These are phyloP conservation scores for Moricandia moricandioides DNA, from an alignment of 345 rosid genomes.

Conservation along the genomic window DNA sequence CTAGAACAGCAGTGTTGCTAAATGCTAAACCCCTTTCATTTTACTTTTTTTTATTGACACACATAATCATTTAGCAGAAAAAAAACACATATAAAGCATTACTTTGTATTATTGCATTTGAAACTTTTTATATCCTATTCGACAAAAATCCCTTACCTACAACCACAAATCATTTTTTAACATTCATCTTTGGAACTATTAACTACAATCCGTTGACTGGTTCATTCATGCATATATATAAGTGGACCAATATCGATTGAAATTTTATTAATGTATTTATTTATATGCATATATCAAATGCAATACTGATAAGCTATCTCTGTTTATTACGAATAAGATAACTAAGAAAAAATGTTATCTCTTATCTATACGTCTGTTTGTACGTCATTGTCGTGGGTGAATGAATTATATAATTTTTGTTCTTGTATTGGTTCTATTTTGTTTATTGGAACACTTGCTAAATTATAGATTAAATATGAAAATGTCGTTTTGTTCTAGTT, in stretches of 20 bases:
- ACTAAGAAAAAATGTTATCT: neutral
- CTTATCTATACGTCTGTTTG: neutral
- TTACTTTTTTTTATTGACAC: too few species aligned
- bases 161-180: neutral
- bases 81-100: too few species aligned
- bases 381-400: neutral
- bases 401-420: neutral
- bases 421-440: neutral
- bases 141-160: too few species aligned
- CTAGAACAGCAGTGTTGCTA: too few species aligned
- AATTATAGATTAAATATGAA: neutral
- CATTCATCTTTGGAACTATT: neutral
- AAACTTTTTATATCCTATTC: too few species aligned
- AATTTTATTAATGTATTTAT: neutral
- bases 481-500: slow-evolving; percentile 1
- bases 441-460: neutral
- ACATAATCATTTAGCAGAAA: too few species aligned
- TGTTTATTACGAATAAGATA: slow-evolving; percentile 6
- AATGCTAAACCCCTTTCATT: too few species aligned
- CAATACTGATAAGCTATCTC: slow-evolving; percentile 22
- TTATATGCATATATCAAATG: neutral
- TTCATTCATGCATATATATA: neutral
- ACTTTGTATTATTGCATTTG: too few species aligned
- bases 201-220: neutral
- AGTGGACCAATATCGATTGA: neutral